Percentiles rank a stretch among this genome's conserved stretches.
phyloP scores from a whole-genome alignment of 331 rosid species.

The Cucumis variabilis region DNA sequence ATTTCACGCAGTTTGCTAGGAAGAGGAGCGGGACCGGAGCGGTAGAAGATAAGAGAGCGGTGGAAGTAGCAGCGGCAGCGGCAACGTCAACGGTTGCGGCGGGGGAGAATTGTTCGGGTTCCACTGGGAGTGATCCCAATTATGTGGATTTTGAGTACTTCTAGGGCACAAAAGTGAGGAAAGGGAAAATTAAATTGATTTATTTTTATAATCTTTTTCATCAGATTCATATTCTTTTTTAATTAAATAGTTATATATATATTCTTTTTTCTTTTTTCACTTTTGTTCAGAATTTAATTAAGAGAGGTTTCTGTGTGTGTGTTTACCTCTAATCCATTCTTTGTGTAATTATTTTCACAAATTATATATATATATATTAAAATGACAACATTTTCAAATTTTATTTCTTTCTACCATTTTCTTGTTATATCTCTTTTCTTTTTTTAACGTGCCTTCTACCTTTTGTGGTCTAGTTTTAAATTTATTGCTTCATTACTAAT shows the following conservation, averaged over 20 bases:
- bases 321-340: background rate
- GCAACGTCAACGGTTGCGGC: background rate
- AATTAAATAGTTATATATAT: background rate
- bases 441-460: too few species aligned
- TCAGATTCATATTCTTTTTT: background rate
- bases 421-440: background rate
- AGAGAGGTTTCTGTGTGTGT: background rate
- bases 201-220: background rate
- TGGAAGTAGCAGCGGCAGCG: background rate
- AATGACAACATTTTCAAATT: background rate
- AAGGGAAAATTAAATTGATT: background rate
- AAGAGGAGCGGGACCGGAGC: background rate
- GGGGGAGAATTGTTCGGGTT: background rate
- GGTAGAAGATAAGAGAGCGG: background rate
- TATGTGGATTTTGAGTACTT: conserved; percentile 35
- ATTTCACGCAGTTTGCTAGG: conserved; percentile 25
- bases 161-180: conserved; percentile 15
- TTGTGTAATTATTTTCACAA: conserved; percentile 14
- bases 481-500: too few species aligned
- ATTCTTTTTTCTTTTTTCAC: background rate
- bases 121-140: conserved; percentile 7
- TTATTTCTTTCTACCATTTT: background rate
- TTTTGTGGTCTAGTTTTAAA: too few species aligned
- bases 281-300: background rate
- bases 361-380: conserved; percentile 10